A percentile compares a stretch with the other conserved stretches of the same genome.
Conservation (phyloP, 805 yeast species). For the Wickerhamomyces bovis region DNA sequence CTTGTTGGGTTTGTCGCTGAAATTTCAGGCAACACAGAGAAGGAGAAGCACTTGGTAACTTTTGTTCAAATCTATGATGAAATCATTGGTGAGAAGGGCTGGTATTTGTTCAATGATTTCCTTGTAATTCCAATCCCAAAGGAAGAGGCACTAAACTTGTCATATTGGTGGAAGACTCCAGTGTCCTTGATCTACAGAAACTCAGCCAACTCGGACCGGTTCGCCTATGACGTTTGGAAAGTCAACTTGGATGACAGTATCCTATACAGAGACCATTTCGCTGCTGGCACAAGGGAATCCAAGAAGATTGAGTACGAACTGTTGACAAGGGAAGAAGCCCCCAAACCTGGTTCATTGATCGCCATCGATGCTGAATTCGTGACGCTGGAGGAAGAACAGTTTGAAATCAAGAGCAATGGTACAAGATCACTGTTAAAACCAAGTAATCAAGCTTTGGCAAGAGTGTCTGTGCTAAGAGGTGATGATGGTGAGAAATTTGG, state of each 20-base stretch:
- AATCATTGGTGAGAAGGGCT: conserved; percentile 29
- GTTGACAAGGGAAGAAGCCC: conserved; percentile 65
- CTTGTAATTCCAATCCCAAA: conserved; percentile 71
- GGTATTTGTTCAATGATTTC: conserved; percentile 91
- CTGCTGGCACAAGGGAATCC: conserved; percentile 56
- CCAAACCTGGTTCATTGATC: conserved; percentile 65
- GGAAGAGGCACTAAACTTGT: conserved; percentile 69
- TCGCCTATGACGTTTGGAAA: conserved; percentile 44
- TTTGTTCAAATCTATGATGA: conserved; percentile 41
- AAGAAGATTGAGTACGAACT: conserved; percentile 58
- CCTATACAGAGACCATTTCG: conserved; percentile 69
- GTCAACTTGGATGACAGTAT: conserved; percentile 52
- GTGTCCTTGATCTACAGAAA: conserved; percentile 62
- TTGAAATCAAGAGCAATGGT: conserved; percentile 74
- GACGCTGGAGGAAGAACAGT: conserved; percentile 66
- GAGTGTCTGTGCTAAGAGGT: conserved; percentile 82
- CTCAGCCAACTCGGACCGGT: conserved; percentile 33
- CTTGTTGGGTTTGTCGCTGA: conserved; percentile 67
- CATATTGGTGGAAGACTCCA: conserved; percentile 80
- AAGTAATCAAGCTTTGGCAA: conserved; percentile 68
- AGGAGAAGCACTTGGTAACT: conserved; percentile 55
- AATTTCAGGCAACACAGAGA: conserved; percentile 38
- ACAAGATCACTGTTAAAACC: conserved; percentile 66
- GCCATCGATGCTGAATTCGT: conserved; percentile 99
- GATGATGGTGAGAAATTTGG: conserved; percentile 60